phyloP scores from a whole-genome alignment of 2,329 filamentous ascomycete genomes.

The Fusarium sp. region DNA sequence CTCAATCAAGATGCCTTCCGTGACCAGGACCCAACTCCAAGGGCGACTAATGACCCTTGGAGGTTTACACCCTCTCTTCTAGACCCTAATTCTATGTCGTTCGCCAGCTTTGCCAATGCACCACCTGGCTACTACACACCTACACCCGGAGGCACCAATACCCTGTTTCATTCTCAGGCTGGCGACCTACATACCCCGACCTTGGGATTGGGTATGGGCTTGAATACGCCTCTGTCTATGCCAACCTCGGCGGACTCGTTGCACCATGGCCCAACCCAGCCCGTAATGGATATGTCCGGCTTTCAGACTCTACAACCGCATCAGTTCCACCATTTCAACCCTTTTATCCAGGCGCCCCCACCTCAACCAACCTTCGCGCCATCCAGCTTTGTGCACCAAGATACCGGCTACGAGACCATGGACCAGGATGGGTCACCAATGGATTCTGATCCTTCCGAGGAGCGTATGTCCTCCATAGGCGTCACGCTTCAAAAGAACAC shows the following conservation, averaged over 20 bases:
- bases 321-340: slow-evolving; percentile 76
- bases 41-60: slow-evolving; percentile 84
- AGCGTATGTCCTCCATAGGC: slow-evolving; percentile 69
- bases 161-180: slow-evolving; percentile 84
- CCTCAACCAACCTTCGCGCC: slow-evolving; percentile 76
- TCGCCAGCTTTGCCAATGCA: slow-evolving; percentile 83
- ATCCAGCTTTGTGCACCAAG: slow-evolving; percentile 83
- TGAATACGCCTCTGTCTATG: slow-evolving; percentile 86
- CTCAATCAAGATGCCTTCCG: slow-evolving; percentile 58
- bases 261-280: slow-evolving; percentile 65
- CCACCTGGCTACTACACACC: slow-evolving; percentile 89
- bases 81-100: slow-evolving; percentile 86
- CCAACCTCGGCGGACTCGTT: slow-evolving; percentile 75
- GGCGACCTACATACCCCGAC: slow-evolving; percentile 89
- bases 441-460: slow-evolving; percentile 65
- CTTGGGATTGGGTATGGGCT: slow-evolving; percentile 78
- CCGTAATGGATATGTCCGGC: slow-evolving; percentile 73
- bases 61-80: slow-evolving; percentile 90
- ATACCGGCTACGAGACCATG: slow-evolving; percentile 84
- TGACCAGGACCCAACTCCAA: slow-evolving; percentile 86
- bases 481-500: slow-evolving; percentile 72
- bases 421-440: slow-evolving; percentile 79
- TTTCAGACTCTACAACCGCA: slow-evolving; percentile 75
- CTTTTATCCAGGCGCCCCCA: slow-evolving; percentile 75
- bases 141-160: slow-evolving; percentile 83